Evolutionary conservation across 1,284 basidiomycete genomes (phyloP).

Genomic region (Boletus sp.): DNA sequence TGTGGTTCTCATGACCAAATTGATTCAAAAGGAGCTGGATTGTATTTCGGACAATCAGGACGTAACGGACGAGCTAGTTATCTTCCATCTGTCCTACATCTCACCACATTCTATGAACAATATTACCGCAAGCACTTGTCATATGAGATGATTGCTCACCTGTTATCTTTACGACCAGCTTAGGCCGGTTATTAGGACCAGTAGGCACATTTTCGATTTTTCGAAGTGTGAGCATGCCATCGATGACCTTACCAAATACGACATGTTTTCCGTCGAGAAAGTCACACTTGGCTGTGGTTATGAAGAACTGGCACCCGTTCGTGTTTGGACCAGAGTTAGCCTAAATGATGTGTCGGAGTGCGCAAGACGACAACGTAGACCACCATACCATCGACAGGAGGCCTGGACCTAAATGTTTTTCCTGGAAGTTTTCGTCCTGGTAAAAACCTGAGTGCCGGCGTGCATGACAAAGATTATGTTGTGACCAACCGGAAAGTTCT

Average conservation of each 20-base stretch:
- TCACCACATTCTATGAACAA: conserved; percentile 29
- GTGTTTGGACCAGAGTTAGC: conserved; percentile 91
- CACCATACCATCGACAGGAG: conserved; percentile 76
- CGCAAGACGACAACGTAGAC: not conserved
- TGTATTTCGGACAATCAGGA: not conserved
- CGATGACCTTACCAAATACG: conserved; percentile 87
- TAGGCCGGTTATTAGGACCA: conserved; percentile 82
- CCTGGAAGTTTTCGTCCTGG: conserved; percentile 90
- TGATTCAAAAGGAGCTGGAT: not conserved
- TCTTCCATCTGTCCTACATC: conserved; percentile 20
- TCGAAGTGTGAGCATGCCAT: conserved; percentile 84
- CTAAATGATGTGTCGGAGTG: conserved; percentile 38
- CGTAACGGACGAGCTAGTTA: not conserved
- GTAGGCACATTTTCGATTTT: conserved; percentile 95
- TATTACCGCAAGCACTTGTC: not conserved
- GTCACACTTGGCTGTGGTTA: conserved; percentile 90
- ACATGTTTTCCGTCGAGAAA: conserved; percentile 95
- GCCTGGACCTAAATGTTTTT: conserved; percentile 85
- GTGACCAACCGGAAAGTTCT: conserved; percentile 73
- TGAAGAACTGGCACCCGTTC: conserved; percentile 97
- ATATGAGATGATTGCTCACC: conserved; percentile 45
- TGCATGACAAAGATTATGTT: not conserved
- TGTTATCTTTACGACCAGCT: conserved; percentile 78
- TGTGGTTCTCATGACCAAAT: not conserved
- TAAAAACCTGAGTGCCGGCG: not conserved